phyloP scores from a whole-genome alignment of 495 filamentous ascomycete genomes.

The Penicillium paxilli region DNA sequence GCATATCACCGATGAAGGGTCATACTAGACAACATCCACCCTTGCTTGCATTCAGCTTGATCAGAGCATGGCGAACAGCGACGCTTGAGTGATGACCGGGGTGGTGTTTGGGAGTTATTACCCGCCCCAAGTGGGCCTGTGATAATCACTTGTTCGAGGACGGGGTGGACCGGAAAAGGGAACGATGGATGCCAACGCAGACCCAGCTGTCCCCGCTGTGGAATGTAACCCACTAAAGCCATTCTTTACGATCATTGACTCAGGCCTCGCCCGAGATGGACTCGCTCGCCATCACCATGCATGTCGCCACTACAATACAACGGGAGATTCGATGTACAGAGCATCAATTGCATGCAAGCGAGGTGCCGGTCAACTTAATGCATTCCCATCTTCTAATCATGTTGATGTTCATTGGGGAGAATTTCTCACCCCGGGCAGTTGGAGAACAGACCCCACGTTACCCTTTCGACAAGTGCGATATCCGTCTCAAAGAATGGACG shows the following conservation, averaged over 20 bases:
- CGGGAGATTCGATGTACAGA: too few species aligned
- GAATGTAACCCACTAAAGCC: background rate
- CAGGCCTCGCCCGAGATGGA: background rate
- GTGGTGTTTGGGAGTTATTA: background rate
- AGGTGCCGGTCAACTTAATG: background rate
- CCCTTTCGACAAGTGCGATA: background rate
- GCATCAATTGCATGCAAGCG: background rate
- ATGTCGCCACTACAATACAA: background rate
- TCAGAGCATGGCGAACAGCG: background rate
- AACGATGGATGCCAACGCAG: background rate
- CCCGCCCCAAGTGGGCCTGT: background rate
- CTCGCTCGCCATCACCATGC: background rate
- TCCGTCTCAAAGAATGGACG: background rate
- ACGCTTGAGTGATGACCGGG: background rate
- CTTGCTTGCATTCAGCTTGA: conserved; percentile 1
- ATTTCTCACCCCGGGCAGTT: background rate
- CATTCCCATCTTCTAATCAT: background rate
- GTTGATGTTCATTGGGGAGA: background rate
- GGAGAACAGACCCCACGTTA: background rate
- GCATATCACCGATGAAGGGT: conserved; percentile 9
- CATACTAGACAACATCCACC: conserved; percentile 4
- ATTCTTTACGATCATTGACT: background rate
- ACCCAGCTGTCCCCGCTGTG: background rate
- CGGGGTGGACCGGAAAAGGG: background rate
- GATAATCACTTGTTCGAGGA: background rate